Conservation (phyloP, 352 stramenopile species). For the Globisporangium middletonii region DNA sequence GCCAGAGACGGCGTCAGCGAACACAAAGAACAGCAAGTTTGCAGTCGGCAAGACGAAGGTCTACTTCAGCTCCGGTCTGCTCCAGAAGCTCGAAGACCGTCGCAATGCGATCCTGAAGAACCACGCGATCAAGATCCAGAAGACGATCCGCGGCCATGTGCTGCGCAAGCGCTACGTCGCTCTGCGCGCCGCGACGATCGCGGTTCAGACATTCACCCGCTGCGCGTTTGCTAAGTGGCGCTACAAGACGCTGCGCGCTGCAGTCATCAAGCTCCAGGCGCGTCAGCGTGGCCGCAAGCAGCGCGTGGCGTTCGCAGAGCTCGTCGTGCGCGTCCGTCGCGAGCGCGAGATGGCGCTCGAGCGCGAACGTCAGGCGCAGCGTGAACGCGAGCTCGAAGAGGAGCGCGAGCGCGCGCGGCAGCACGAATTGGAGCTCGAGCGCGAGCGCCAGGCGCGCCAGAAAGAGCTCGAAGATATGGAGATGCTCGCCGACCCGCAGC, state of each 20-base stretch:
- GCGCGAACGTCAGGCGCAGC: slow-evolving; percentile 30
- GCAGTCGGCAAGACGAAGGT: slow-evolving; percentile 76
- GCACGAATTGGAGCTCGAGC: slow-evolving; percentile 15
- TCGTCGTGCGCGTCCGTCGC: slow-evolving; percentile 39
- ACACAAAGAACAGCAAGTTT: slow-evolving; percentile 75
- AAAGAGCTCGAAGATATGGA: slow-evolving; percentile 26
- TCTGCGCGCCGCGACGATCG: slow-evolving; percentile 34
- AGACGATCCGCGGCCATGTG: slow-evolving; percentile 58
- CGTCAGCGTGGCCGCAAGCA: slow-evolving; percentile 51
- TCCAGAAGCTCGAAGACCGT: slow-evolving; percentile 89
- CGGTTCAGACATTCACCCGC: slow-evolving; percentile 47
- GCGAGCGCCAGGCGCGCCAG: neutral
- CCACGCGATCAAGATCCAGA: slow-evolving; percentile 71
- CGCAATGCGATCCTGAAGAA: slow-evolving; percentile 70
- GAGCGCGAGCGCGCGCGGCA: slow-evolving; percentile 22
- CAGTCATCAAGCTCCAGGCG: slow-evolving; percentile 52
- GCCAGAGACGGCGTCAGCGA: slow-evolving; percentile 46
- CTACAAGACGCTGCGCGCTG: slow-evolving; percentile 38
- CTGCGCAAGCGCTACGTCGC: slow-evolving; percentile 49
- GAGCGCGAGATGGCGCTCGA: slow-evolving; percentile 33
- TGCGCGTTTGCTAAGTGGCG: slow-evolving; percentile 28
- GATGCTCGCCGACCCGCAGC: slow-evolving; percentile 36
- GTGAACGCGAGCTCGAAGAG: slow-evolving; percentile 27
- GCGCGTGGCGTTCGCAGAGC: slow-evolving; percentile 39
- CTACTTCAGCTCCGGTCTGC: slow-evolving; percentile 84